Percentiles rank a stretch among this genome's conserved stretches.
Evolutionary conservation across 2,329 filamentous ascomycete genomes (phyloP).

Genomic region (Diplodia sapinea): DNA sequence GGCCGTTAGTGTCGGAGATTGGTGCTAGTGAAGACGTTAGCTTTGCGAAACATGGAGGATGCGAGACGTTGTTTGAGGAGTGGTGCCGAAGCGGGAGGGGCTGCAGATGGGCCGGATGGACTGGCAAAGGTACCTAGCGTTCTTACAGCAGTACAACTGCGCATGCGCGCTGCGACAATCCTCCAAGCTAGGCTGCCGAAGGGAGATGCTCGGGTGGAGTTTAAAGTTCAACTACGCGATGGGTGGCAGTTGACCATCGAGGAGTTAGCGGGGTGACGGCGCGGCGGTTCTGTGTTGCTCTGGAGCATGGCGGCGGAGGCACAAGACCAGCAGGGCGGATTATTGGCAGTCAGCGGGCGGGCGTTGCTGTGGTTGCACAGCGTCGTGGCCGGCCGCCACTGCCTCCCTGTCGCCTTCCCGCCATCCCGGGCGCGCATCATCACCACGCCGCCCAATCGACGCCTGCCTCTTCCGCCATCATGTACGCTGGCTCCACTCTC

Average conservation of each 20-base stretch:
- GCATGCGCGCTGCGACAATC: too few relatives aligned
- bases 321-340: not conserved
- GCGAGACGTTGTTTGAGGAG: not conserved
- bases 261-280: not conserved
- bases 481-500: not conserved
- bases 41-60: not conserved
- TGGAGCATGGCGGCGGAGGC: not conserved
- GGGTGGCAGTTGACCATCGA: not conserved
- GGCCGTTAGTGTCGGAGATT: not conserved
- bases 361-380: not conserved
- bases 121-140: not conserved
- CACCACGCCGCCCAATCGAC: not conserved
- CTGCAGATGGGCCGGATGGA: not conserved
- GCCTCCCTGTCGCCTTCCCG: constrained; percentile 1
- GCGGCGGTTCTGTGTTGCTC: not conserved
- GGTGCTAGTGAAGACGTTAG: not conserved
- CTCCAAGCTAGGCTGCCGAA: not conserved
- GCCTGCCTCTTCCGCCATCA: not conserved
- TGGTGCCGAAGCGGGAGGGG: not conserved
- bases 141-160: not conserved
- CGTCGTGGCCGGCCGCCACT: not conserved
- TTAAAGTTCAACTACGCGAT: not conserved
- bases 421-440: not conserved
- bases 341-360: not conserved
- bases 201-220: not conserved